Conservation (phyloP, 805 yeast genomes). For the Lipomyces oligophaga region DNA sequence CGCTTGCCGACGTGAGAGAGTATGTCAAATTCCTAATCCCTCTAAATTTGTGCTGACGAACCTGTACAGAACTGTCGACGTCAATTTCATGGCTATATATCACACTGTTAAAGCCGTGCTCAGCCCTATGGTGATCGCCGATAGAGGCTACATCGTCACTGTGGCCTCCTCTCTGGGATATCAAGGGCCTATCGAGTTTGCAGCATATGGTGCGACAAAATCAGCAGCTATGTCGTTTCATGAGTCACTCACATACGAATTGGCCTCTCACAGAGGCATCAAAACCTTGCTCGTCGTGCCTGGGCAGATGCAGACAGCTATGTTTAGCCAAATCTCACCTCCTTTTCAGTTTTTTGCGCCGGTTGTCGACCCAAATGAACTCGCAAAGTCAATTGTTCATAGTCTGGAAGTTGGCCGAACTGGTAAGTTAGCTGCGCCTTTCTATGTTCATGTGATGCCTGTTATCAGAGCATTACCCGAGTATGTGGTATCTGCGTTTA, state of each 20-base stretch:
- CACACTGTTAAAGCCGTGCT: conserved; percentile 65
- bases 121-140: conserved; percentile 60
- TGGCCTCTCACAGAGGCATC: conserved; percentile 52
- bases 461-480: conserved; percentile 67
- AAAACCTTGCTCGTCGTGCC: conserved; percentile 77
- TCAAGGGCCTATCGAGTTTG: conserved; percentile 75
- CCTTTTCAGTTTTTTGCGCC: conserved; percentile 81
- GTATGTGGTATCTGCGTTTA: conserved; percentile 54
- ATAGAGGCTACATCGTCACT: conserved; percentile 74
- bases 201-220: conserved; percentile 86
- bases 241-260: conserved; percentile 69
- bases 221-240: conserved; percentile 82
- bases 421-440: conserved; percentile 69
- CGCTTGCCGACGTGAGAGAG: conserved; percentile 56
- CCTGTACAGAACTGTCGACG: conserved; percentile 46
- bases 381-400: conserved; percentile 56
- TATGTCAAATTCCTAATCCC: not conserved
- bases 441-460: conserved; percentile 73
- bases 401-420: conserved; percentile 58
- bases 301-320: conserved; percentile 69
- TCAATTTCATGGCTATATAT: conserved; percentile 68
- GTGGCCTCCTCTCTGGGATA: conserved; percentile 83
- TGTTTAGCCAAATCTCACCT: conserved; percentile 71
- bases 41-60: not conserved
- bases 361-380: conserved; percentile 61